A percentile compares a stretch with the other conserved stretches of the same genome.
Conservation (phyloP, 768 basidiomycete species). For the Rubroboletus pulcherrimus region DNA sequence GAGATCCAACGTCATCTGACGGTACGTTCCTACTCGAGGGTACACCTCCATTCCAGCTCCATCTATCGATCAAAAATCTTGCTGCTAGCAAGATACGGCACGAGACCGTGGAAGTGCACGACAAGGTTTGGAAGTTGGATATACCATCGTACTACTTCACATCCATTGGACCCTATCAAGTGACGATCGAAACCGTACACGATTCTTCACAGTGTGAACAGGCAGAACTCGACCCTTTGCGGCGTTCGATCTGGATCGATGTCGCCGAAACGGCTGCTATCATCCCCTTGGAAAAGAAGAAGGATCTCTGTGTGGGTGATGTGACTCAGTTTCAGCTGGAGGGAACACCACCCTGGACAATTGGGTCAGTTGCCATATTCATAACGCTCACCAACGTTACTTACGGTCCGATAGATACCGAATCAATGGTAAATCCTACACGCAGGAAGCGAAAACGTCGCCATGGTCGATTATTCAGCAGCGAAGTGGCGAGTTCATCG, state of each 20-base stretch:
- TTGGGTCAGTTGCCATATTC: slow-evolving; percentile 52
- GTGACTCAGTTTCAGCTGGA: slow-evolving; percentile 88
- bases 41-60: slow-evolving; percentile 78
- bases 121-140: slow-evolving; percentile 65
- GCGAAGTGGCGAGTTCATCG: slow-evolving; percentile 76
- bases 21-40: slow-evolving; percentile 68
- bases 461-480: slow-evolving; percentile 86
- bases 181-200: slow-evolving; percentile 71
- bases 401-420: slow-evolving; percentile 54
- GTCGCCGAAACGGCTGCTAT: slow-evolving; percentile 97
- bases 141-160: slow-evolving; percentile 68
- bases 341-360: slow-evolving; percentile 89
- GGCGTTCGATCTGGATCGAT: slow-evolving; percentile 74
- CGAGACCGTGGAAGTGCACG: slow-evolving; percentile 49
- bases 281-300: slow-evolving; percentile 71
- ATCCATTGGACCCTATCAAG: slow-evolving; percentile 76
- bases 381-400: neutral
- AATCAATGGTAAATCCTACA: slow-evolving; percentile 69
- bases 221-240: slow-evolving; percentile 56
- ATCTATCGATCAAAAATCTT: slow-evolving; percentile 72
- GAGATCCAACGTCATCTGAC: slow-evolving; percentile 50
- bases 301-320: slow-evolving; percentile 89
- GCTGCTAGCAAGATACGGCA: slow-evolving; percentile 63
- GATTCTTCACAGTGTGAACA: slow-evolving; percentile 86
- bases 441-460: slow-evolving; percentile 71